Evolutionary conservation across 2,329 filamentous ascomycete genomes (phyloP).

Genomic region (Penicillium decumbens): DNA sequence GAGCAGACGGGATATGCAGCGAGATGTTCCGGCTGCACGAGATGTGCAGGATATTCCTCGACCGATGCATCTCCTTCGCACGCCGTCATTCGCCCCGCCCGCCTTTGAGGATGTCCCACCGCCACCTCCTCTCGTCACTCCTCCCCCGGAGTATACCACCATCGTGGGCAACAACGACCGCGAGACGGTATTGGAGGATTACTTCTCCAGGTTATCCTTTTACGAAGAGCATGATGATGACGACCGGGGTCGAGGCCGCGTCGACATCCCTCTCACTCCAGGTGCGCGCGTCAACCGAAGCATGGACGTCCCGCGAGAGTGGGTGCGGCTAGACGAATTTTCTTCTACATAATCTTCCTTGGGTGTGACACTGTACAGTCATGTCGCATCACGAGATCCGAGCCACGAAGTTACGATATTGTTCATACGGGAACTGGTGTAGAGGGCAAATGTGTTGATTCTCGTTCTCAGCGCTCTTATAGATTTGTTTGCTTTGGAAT

Average conservation of each 20-base stretch:
- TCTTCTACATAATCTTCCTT: constrained; percentile 14
- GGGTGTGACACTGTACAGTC: constrained; percentile 3
- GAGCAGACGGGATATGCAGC: constrained; percentile 37
- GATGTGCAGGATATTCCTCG: constrained; percentile 39
- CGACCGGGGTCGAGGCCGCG: constrained; percentile 42
- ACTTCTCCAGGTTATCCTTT: constrained; percentile 70
- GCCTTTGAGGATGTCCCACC: constrained; percentile 77
- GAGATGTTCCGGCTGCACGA: neutral
- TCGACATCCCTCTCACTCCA: constrained; percentile 59
- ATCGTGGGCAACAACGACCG: constrained; percentile 66
- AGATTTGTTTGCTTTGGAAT: neutral
- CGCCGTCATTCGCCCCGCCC: constrained; percentile 82
- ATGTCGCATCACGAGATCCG: constrained; percentile 12
- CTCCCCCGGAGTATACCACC: constrained; percentile 77
- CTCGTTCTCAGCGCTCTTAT: neutral
- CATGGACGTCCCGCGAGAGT: constrained; percentile 59
- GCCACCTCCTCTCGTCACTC: constrained; percentile 69
- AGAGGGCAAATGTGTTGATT: neutral
- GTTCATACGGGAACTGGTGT: constrained; percentile 13
- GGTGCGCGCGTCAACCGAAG: constrained; percentile 59
- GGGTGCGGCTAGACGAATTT: constrained; percentile 43
- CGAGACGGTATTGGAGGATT: constrained; percentile 71
- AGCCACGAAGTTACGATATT: constrained; percentile 24
- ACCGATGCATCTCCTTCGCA: constrained; percentile 78
- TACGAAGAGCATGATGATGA: constrained; percentile 60